Evolutionary conservation across 192 early-diverging fungal genomes (phyloP), one percentile per base, ranked within the genome.

Genomic region (Chytriomyces hyalinus): DNA sequence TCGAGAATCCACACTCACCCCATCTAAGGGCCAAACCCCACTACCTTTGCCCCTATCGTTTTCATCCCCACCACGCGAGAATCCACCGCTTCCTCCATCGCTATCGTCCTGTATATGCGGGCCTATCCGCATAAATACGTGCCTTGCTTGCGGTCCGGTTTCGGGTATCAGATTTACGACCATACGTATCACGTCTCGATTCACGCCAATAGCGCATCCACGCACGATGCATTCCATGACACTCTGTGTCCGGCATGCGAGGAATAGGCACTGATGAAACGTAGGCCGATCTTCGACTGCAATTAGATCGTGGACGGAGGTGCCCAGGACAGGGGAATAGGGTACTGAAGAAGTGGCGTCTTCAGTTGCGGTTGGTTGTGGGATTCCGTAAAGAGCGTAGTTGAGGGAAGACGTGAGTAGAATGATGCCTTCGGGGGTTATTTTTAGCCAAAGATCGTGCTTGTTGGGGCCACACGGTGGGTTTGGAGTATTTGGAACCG

Each of bases 391-490:
- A 13, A 76, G 36, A 10, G 63, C 15, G 47, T 46, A 59, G 65
- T 65, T 51, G 60, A 65, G 69, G 62, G 50, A 28, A 24, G 49
- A 75, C 3, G 70, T 49, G 67, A 63, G 81, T 13, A 93, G 81
- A 49, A 89, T 77, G n/a, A 91, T 69, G 0, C 92, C 92, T 76
- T 91, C 85, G 5, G 75, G 65, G n/a, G 84, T 84, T 6, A 92
- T 49, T 78, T 91, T 93, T 6, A 80, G 77, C 92, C 92, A 93
- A n/a, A 89, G 83, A 70, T 90, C 87, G 36, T 57, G 62, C 22
- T 15, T 36, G 43, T 73, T 84, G 20, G 76, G 53, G 9, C 67
- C 81, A 28, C 60, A 62, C n/a, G 49, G 61, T 22, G 45, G 22
- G 8, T 20, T n/a, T 44, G 73, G 63, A n/a, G 64, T 75, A 45